These are phyloP conservation scores for Saturnispora saitoi DNA, from an alignment of 805 yeast genomes.

Conservation along the genomic window DNA sequence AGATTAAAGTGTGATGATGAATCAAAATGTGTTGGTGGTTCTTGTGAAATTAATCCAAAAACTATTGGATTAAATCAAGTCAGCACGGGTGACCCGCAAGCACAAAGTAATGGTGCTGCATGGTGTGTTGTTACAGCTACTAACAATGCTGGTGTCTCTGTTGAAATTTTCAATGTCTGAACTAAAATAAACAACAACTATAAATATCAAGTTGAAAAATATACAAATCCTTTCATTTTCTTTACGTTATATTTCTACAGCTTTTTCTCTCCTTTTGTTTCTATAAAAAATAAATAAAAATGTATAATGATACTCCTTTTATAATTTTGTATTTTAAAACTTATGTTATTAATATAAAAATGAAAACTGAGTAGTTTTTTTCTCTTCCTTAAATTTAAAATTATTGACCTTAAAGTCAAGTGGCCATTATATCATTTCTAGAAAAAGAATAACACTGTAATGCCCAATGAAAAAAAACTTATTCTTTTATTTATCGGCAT, in stretches of 20 bases:
- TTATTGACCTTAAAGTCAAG: too few relatives aligned
- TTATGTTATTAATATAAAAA: too few relatives aligned
- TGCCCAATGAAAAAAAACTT: too few relatives aligned
- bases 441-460: too few relatives aligned
- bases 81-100: conserved; percentile 31
- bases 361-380: not conserved
- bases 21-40: conserved; percentile 60
- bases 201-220: too few relatives aligned
- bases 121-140: conserved; percentile 79
- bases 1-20: conserved; percentile 66
- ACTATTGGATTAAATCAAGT: conserved; percentile 47
- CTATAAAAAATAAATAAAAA: too few relatives aligned
- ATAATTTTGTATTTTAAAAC: too few relatives aligned
- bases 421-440: too few relatives aligned
- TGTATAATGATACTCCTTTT: too few relatives aligned
- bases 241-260: not conserved
- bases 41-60: conserved; percentile 78
- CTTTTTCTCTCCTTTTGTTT: too few relatives aligned
- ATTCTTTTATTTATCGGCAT: too few relatives aligned
- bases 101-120: conserved; percentile 43
- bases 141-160: conserved; percentile 52
- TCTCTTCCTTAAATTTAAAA: too few relatives aligned
- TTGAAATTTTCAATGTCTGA: conserved; percentile 54
- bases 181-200: not conserved
- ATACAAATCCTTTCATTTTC: not conserved